phyloP scores from a whole-genome alignment of 2,329 filamentous ascomycete species.

The Claviceps arundinis region DNA sequence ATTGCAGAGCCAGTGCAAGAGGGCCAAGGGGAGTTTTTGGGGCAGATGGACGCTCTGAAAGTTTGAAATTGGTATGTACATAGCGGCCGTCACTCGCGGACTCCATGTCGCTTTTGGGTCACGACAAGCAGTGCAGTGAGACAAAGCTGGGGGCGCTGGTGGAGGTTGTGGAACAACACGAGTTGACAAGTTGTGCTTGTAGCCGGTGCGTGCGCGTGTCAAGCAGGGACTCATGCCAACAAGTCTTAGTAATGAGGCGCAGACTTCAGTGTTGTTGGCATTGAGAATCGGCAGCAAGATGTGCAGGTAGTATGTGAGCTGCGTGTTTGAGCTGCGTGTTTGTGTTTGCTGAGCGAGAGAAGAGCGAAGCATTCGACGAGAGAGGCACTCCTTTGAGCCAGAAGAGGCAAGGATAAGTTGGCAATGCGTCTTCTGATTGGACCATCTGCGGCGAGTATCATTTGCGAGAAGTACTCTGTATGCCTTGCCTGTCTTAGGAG shows the following conservation, averaged over 20 bases:
- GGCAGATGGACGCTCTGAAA: not conserved
- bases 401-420: not conserved
- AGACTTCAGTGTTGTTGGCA: not conserved
- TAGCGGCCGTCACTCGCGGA: not conserved
- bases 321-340: not conserved
- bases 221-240: not conserved
- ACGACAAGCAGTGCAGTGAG: conserved; percentile 1
- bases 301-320: not conserved
- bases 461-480: not conserved
- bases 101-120: not conserved
- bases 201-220: not conserved
- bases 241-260: not conserved
- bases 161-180: not conserved
- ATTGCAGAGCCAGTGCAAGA: conserved; percentile 3
- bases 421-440: not conserved
- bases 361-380: not conserved
- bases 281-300: not conserved
- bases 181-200: not conserved
- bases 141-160: conserved; percentile 1
- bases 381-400: not conserved
- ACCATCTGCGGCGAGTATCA: not conserved
- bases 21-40: not conserved
- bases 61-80: not conserved
- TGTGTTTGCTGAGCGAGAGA: not conserved
- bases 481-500: not conserved